Conservation (phyloP, 345 rosid species). For the Clausena lansium region DNA sequence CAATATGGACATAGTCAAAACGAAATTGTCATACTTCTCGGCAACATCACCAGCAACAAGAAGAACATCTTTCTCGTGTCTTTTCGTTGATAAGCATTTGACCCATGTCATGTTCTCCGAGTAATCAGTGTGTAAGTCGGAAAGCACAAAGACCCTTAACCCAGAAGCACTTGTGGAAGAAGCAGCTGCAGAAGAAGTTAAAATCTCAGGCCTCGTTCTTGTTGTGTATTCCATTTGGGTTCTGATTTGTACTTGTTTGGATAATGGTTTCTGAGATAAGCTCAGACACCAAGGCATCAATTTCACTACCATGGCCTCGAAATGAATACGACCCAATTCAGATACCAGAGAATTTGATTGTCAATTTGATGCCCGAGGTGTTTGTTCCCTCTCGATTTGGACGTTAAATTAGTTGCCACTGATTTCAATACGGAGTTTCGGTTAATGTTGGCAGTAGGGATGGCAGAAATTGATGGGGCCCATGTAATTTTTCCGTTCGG, state of each 20-base stretch:
- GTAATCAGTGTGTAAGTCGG: constrained; percentile 66
- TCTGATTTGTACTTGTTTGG: background rate
- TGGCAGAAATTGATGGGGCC: no score
- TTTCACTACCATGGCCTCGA: background rate
- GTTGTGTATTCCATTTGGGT: background rate
- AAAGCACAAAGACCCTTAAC: constrained; percentile 49
- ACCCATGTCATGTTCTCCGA: constrained; percentile 62
- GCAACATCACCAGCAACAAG: constrained; percentile 71
- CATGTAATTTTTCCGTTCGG: no score
- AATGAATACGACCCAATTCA: background rate
- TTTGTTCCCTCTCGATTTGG: background rate
- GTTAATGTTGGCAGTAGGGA: no score
- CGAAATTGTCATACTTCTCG: constrained; percentile 44
- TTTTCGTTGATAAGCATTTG: constrained; percentile 35
- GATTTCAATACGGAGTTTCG: no score
- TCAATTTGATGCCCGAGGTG: background rate
- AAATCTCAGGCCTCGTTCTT: constrained; percentile 31
- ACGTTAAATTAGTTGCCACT: background rate
- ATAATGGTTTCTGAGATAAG: constrained; percentile 20
- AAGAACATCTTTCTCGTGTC: constrained; percentile 43
- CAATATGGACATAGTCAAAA: constrained; percentile 52
- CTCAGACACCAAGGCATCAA: constrained; percentile 13
- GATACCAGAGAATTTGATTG: background rate
- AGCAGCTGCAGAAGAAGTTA: constrained; percentile 8
- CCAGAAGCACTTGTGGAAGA: constrained; percentile 21